Conservation (phyloP, 129 eudicot genomes). For the Mikania micrantha region DNA sequence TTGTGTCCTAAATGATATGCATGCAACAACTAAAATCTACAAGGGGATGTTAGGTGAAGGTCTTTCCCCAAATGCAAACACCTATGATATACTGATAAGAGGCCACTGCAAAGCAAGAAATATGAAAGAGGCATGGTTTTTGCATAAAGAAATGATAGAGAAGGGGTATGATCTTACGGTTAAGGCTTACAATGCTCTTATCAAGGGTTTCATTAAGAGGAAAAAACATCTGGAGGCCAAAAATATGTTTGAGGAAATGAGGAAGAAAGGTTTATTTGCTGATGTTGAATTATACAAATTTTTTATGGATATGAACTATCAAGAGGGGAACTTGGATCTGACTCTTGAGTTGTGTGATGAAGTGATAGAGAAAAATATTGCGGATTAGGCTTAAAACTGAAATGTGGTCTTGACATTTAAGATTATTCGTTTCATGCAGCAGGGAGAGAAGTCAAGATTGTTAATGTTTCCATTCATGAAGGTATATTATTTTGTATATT, state of each 20-base stretch:
- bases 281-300: constrained; percentile 46
- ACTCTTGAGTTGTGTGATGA: constrained; percentile 87
- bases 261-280: constrained; percentile 51
- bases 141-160: constrained; percentile 67
- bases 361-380: constrained; percentile 49
- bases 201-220: constrained; percentile 77
- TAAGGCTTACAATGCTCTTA: constrained; percentile 61
- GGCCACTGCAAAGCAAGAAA: constrained; percentile 93
- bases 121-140: constrained; percentile 95
- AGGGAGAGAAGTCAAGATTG: constrained; percentile 10
- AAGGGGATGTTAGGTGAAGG: constrained; percentile 53
- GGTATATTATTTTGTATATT: constrained; percentile 1
- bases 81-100: constrained; percentile 69
- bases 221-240: constrained; percentile 69
- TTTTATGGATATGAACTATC: constrained; percentile 65
- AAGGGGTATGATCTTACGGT: constrained; percentile 53
- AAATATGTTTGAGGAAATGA: constrained; percentile 78
- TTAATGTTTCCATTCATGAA: background rate
- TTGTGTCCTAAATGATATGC: constrained; percentile 75
- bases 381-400: constrained; percentile 29
- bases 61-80: constrained; percentile 58
- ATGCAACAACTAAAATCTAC: constrained; percentile 56
- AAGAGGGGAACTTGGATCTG: constrained; percentile 64
- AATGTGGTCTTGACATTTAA: constrained; percentile 13
- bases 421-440: constrained; percentile 16